Conservation (phyloP, 306 rosid genomes). For the Citrullus mucosospermus region DNA sequence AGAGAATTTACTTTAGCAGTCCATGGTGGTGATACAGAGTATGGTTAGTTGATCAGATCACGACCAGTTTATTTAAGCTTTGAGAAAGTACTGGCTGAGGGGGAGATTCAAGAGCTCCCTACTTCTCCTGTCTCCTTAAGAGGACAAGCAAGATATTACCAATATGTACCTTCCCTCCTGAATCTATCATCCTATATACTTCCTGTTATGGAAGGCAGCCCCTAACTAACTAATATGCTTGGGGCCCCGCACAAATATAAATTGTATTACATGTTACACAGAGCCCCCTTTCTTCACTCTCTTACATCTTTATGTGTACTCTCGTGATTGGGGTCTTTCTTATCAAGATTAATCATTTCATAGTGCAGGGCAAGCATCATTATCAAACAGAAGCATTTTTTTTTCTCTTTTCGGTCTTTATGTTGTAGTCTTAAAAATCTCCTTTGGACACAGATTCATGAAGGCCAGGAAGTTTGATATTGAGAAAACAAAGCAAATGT, state of each 20-base stretch:
- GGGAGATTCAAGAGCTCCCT: neutral
- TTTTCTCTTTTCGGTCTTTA: neutral
- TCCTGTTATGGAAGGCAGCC: neutral
- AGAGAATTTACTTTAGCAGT: neutral
- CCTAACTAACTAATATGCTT: neutral
- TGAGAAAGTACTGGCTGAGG: neutral
- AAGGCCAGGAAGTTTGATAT: conserved; percentile 81
- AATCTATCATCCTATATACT: neutral
- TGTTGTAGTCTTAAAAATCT: neutral
- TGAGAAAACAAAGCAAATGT: conserved; percentile 81
- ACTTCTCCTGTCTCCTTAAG: neutral
- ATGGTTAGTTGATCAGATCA: neutral
- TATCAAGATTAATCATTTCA: neutral
- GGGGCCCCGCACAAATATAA: neutral
- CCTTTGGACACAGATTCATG: conserved; percentile 41
- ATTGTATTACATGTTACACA: no score
- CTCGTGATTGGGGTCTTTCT: neutral
- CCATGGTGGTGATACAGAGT: neutral
- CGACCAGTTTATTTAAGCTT: neutral
- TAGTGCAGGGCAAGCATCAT: neutral
- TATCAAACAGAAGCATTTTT: neutral
- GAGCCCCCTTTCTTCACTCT: neutral
- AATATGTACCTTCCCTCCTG: neutral
- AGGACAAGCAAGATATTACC: neutral
- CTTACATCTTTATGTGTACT: neutral